These are phyloP conservation scores for Vitis riparia DNA, from an alignment of 164 flowering plant genomes.

Conservation along the genomic window DNA sequence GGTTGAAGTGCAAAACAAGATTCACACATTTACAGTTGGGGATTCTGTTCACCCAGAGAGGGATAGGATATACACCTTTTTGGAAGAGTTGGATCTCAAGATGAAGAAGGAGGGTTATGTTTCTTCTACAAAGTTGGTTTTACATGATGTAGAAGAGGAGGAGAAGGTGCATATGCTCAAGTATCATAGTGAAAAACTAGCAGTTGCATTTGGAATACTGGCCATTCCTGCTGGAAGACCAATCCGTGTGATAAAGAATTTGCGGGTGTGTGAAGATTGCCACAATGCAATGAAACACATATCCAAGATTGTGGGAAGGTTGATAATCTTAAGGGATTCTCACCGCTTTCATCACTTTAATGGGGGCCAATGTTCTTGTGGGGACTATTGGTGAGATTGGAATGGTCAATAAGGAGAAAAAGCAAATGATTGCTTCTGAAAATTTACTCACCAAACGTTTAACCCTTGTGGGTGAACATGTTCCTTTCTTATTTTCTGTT, in stretches of 20 bases:
- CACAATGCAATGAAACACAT: constrained; percentile 81
- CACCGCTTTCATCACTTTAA: constrained; percentile 88
- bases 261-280: constrained; percentile 86
- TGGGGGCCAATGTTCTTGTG: constrained; percentile 80
- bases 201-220: constrained; percentile 85
- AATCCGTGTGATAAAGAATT: constrained; percentile 86
- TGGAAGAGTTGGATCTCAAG: constrained; percentile 64
- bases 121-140: constrained; percentile 62
- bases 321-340: constrained; percentile 75
- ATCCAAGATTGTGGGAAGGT: constrained; percentile 63
- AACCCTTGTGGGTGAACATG: neutral
- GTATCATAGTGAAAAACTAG: constrained; percentile 88
- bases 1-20: constrained; percentile 76
- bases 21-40: constrained; percentile 75
- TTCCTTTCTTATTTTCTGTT: neutral
- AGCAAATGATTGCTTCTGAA: neutral
- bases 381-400: constrained; percentile 80
- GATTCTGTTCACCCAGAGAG: constrained; percentile 70
- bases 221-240: constrained; percentile 73
- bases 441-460: neutral
- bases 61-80: constrained; percentile 61
- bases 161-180: constrained; percentile 88
- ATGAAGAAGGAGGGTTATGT: constrained; percentile 73
- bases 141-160: constrained; percentile 94
- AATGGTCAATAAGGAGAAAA: neutral